These are phyloP conservation scores for Sapria himalayana DNA, from an alignment of 345 rosid species.

Conservation along the genomic window DNA sequence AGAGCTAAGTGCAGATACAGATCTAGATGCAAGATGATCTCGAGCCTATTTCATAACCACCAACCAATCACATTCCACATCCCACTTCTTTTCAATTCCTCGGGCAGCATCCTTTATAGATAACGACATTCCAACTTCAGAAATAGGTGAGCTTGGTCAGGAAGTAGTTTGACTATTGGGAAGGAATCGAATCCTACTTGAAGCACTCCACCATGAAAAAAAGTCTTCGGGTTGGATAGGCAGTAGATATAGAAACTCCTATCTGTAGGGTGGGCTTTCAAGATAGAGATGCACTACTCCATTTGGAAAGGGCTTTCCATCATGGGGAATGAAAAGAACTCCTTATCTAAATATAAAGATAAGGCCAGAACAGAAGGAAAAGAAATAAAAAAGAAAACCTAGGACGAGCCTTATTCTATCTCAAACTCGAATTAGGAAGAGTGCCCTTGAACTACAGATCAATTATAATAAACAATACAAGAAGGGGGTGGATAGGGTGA, in stretches of 20 bases:
- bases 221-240: background rate
- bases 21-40: no score
- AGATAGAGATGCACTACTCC: conserved; percentile 8
- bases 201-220: conserved; percentile 4
- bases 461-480: conserved; percentile 4
- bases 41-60: no score
- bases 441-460: conserved; percentile 2
- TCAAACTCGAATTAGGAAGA: conserved; percentile 6
- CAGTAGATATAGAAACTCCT: background rate
- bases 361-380: conserved; percentile 2
- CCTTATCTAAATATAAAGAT: no score
- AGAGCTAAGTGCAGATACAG: no score
- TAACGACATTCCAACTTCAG: background rate
- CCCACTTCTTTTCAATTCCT: no score
- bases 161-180: background rate
- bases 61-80: no score
- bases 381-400: conserved; percentile 1
- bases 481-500: background rate
- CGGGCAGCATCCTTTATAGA: no score
- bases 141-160: no score
- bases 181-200: background rate
- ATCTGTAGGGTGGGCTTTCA: conserved; percentile 6
- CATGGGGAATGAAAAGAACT: no score
- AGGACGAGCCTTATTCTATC: background rate
- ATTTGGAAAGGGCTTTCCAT: conserved; percentile 8